A percentile compares a stretch with the other conserved stretches of the same genome.
Conservation (phyloP, 192 early-diverging fungal species). For the Coemansia pectinata region DNA sequence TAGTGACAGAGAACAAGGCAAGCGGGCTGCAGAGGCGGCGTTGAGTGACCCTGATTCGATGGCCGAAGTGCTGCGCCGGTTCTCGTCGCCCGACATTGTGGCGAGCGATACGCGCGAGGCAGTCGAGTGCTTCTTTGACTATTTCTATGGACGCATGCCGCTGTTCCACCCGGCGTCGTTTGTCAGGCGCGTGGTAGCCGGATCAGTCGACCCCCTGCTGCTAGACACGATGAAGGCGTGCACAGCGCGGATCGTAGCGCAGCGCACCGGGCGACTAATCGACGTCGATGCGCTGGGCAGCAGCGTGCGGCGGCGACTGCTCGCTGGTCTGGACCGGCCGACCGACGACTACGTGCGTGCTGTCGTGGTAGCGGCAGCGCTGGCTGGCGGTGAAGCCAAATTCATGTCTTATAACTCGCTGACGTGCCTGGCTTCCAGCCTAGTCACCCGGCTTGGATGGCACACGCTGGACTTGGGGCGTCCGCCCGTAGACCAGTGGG, state of each 20-base stretch:
- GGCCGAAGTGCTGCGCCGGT: slow-evolving; percentile 39
- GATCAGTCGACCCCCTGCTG: slow-evolving; percentile 37
- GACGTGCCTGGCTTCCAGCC: slow-evolving; percentile 40
- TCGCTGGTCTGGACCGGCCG: slow-evolving; percentile 38
- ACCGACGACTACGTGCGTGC: slow-evolving; percentile 50
- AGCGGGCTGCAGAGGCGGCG: not conserved
- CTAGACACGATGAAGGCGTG: slow-evolving; percentile 42
- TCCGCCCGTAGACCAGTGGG: slow-evolving; percentile 21
- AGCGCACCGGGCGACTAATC: slow-evolving; percentile 26
- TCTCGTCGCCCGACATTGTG: slow-evolving; percentile 26
- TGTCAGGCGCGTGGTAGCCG: slow-evolving; percentile 38
- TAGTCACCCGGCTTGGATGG: slow-evolving; percentile 50
- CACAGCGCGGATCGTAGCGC: slow-evolving; percentile 32
- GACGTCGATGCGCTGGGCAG: slow-evolving; percentile 29
- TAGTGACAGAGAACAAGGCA: not conserved
- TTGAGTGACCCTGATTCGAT: slow-evolving; percentile 9
- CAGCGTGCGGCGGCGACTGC: slow-evolving; percentile 34
- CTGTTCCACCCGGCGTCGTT: slow-evolving; percentile 53
- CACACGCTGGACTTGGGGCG: slow-evolving; percentile 47
- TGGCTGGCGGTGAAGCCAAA: slow-evolving; percentile 34
- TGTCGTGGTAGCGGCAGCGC: slow-evolving; percentile 39
- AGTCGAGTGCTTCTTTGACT: slow-evolving; percentile 46
- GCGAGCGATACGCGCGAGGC: slow-evolving; percentile 32
- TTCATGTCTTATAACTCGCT: slow-evolving; percentile 52
- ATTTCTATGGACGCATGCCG: slow-evolving; percentile 44